Base-by-base conservation (phyloP, 2,329 filamentous ascomycete species). In the Chaetomiaceae sp. region DNA sequence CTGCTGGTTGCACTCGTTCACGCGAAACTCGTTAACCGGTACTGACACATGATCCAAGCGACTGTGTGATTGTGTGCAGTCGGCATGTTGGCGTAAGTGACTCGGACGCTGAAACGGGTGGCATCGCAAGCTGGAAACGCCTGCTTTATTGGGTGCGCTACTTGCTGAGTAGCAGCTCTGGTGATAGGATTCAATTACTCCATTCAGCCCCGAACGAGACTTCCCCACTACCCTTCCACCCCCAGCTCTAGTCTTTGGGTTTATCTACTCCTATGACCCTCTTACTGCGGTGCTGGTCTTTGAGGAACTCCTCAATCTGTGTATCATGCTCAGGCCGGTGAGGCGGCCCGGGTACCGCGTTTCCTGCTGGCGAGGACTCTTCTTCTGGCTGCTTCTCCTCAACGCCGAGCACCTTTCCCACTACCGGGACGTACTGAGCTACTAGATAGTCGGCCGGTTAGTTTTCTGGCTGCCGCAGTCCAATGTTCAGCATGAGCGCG, bases 291-390 rank as follows among this genome's bases (percentile, higher is more conserved):
- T 78, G 72, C 60, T 77, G 74, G 39, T 76, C 72, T 40, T 71
- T 65, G 26, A 78, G 61, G 49, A 78, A 78, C 22, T 75, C 70
- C 50, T 74, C 73, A 40, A 78, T 75, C 54, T 72, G 67, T 5
- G 56, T 43, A 51, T 76, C 74, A 45, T 77, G 67, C 18, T 62
- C 51, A 0, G 72, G 73, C 12, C 72, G 63, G 10, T 68, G 54
- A 3, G 72, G 73, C 12, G 68, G 68, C 3, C 65, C 68, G 7
- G 56, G 41, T 4, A 50, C 45, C 7, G 53, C 47, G 4, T 52
- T 44, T 8, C 36, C 37, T 35, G 36, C 27, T 1, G 38, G 22
- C 2, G 47, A 34, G 8, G 61, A 48, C 38, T 61, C 56, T 7
- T 11, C 12, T 11, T 29, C 35, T 30, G 66, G 57, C 29, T 65